phyloP scores from a whole-genome alignment of 306 rosid species.

The Cucumis melo region DNA sequence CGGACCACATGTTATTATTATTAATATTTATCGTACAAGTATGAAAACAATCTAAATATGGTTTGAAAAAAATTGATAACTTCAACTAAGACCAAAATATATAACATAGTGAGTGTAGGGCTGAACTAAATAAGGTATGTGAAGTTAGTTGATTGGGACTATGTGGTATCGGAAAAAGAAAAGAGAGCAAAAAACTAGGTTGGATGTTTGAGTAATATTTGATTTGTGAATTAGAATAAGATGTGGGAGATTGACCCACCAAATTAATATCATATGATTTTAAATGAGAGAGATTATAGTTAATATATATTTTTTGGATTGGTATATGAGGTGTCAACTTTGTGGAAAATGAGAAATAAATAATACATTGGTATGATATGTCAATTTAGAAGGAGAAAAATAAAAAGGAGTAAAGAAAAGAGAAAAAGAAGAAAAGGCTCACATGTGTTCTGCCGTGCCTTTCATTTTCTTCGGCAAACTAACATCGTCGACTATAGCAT shows the following conservation, averaged over 20 bases:
- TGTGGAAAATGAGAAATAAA: not conserved
- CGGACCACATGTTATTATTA: no score
- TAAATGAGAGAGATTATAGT: not conserved
- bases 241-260: not conserved
- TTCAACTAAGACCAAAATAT: no score
- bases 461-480: no score
- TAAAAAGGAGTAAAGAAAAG: not conserved
- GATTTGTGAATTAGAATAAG: not conserved
- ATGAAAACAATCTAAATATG: no score
- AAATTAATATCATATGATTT: not conserved
- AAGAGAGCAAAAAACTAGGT: no score
- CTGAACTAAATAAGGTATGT: not conserved
- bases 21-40: no score
- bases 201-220: not conserved
- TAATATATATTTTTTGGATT: not conserved
- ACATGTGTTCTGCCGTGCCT: not conserved
- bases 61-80: no score
- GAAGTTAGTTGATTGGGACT: not conserved
- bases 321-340: not conserved
- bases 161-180: no score
- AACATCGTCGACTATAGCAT: not conserved
- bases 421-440: not conserved
- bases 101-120: not conserved
- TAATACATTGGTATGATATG: not conserved
- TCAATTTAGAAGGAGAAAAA: not conserved